phyloP scores from a whole-genome alignment of 2,329 filamentous ascomycete genomes.

The Colletotrichum sp. region DNA sequence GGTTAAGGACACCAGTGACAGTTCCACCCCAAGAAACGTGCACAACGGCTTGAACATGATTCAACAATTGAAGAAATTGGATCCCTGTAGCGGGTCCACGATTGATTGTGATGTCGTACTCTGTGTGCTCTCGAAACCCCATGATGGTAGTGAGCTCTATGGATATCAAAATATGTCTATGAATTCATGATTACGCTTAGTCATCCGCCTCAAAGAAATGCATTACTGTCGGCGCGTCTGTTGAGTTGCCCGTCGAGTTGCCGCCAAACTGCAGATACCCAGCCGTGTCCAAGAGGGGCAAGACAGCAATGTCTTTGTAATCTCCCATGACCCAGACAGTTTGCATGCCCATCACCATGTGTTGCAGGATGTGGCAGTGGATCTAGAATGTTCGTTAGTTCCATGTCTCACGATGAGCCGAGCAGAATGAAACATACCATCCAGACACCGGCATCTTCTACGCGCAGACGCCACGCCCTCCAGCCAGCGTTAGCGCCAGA shows the following conservation, averaged over 20 bases:
- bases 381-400: slow-evolving; percentile 31
- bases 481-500: slow-evolving; percentile 55
- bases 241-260: slow-evolving; percentile 46
- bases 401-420: not conserved
- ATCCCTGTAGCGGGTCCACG: not conserved
- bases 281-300: slow-evolving; percentile 35
- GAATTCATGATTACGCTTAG: not conserved
- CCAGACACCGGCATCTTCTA: slow-evolving; percentile 61
- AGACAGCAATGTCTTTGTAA: slow-evolving; percentile 20
- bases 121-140: not conserved
- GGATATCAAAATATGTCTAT: not conserved
- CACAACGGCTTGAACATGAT: not conserved
- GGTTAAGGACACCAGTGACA: not conserved
- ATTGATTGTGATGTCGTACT: not conserved
- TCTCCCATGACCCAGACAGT: slow-evolving; percentile 31
- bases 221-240: slow-evolving; percentile 19
- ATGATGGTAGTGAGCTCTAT: not conserved
- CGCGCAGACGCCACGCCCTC: slow-evolving; percentile 62
- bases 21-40: not conserved
- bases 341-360: slow-evolving; percentile 61
- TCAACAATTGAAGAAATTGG: not conserved
- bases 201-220: slow-evolving; percentile 9
- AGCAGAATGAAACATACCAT: slow-evolving; percentile 38
- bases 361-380: slow-evolving; percentile 64
- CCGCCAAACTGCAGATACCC: slow-evolving; percentile 52